Evolutionary conservation across 306 rosid species (phyloP).

Genomic region (Begonia fuchsioides): DNA sequence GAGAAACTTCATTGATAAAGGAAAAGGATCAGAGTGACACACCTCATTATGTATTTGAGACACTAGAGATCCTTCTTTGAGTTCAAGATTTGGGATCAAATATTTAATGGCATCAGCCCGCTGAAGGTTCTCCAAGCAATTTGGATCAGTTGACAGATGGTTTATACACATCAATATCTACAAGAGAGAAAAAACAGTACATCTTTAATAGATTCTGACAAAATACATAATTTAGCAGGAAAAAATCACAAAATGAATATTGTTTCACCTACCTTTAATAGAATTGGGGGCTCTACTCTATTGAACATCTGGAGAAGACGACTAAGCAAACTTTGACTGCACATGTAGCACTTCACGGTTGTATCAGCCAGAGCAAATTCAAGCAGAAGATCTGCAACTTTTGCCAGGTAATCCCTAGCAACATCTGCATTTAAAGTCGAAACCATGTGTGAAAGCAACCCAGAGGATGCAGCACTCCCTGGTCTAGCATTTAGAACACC

Average conservation of each 20-base stretch:
- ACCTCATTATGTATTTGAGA: slow-evolving; percentile 94
- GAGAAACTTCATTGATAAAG: not conserved
- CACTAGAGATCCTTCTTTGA: slow-evolving; percentile 87
- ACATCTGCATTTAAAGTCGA: slow-evolving; percentile 88
- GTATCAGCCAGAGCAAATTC: slow-evolving; percentile 97
- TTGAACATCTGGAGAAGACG: slow-evolving; percentile 99
- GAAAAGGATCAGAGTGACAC: slow-evolving; percentile 9
- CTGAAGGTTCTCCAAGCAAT: slow-evolving; percentile 97
- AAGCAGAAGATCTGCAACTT: slow-evolving; percentile 97
- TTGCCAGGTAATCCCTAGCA: slow-evolving; percentile 87
- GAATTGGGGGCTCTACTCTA: slow-evolving; percentile 92
- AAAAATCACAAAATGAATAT: not conserved
- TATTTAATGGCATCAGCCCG: slow-evolving; percentile 97
- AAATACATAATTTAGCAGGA: too few relatives aligned
- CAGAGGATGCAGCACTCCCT: slow-evolving; percentile 95
- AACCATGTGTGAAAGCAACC: slow-evolving; percentile 89
- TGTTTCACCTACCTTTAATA: slow-evolving; percentile 59
- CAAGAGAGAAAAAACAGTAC: slow-evolving; percentile 14
- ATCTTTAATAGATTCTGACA: too few relatives aligned
- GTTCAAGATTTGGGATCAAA: slow-evolving; percentile 94
- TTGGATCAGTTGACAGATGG: slow-evolving; percentile 94
- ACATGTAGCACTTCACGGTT: slow-evolving; percentile 77
- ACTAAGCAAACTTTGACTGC: slow-evolving; percentile 96
- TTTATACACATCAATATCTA: slow-evolving; percentile 87
- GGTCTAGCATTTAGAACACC: slow-evolving; percentile 98